Evolutionary conservation across 257 asterid genomes (phyloP).

Genomic region (Misopates orontium): DNA sequence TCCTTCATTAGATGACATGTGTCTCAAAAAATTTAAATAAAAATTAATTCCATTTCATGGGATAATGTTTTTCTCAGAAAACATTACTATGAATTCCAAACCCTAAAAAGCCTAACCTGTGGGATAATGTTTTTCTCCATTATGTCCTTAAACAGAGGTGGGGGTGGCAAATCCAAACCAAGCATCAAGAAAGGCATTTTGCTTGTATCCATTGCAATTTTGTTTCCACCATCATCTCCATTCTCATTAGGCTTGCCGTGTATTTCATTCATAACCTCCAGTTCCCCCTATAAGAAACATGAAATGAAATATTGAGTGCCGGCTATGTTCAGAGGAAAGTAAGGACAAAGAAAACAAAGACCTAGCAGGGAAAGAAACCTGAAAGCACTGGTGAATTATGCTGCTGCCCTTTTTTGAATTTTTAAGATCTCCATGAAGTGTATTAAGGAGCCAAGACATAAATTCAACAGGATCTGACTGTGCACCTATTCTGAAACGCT

Average conservation of each 20-base stretch:
- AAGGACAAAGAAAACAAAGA: not conserved
- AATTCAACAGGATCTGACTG: constrained; percentile 98
- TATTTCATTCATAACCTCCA: constrained; percentile 83
- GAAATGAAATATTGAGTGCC: not conserved
- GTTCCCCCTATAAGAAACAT: constrained; percentile 67
- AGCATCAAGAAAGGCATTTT: constrained; percentile 93
- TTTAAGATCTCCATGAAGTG: constrained; percentile 74
- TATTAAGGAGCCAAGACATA: constrained; percentile 95
- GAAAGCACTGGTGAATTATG: constrained; percentile 91
- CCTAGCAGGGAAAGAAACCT: constrained; percentile 44
- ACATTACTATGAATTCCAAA: constrained; percentile 15
- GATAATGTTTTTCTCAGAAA: too few species aligned
- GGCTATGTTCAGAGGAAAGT: not conserved
- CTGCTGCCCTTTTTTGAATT: constrained; percentile 65
- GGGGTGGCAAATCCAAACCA: constrained; percentile 97
- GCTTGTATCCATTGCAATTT: constrained; percentile 51
- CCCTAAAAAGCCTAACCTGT: constrained; percentile 54
- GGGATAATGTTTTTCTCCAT: constrained; percentile 98
- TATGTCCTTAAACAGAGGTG: constrained; percentile 88
- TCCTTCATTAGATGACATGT: constrained; percentile 9
- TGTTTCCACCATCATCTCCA: constrained; percentile 42
- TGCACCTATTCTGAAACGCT: constrained; percentile 77
- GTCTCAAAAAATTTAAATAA: constrained; percentile 16
- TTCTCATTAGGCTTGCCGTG: constrained; percentile 47
- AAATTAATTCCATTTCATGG: not conserved